A percentile compares a stretch with the other conserved stretches of the same genome.
Evolutionary conservation across 2,329 filamentous ascomycete species (phyloP).

Genomic region (Waltergamsia citrina): DNA sequence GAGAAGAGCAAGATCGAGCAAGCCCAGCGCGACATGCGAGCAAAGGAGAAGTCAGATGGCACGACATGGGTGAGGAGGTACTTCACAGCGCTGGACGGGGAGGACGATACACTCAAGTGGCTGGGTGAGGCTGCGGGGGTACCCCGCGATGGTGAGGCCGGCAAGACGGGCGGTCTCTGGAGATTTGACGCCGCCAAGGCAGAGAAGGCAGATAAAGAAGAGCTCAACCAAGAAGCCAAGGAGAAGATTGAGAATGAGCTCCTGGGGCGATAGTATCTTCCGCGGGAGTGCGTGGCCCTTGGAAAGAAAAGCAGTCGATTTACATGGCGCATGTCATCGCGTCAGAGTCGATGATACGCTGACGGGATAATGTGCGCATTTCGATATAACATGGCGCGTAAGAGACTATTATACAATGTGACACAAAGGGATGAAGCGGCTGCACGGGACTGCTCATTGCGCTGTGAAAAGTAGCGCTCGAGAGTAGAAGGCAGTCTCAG

Average conservation of each 20-base stretch:
- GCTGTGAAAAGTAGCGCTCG: too few relatives aligned
- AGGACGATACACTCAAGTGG: conserved; percentile 32
- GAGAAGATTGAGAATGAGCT: conserved; percentile 34
- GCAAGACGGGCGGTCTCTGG: conserved; percentile 54
- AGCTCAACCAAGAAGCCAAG: conserved; percentile 27
- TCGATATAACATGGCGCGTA: too few relatives aligned
- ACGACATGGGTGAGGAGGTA: conserved; percentile 75
- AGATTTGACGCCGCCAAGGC: conserved; percentile 43
- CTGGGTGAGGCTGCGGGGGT: conserved; percentile 38
- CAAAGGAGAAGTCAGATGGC: conserved; percentile 65
- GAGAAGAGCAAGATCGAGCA: conserved; percentile 91
- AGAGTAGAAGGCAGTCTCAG: too few relatives aligned
- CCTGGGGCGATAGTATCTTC: conserved; percentile 22
- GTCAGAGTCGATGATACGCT: too few relatives aligned
- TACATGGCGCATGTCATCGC: too few relatives aligned
- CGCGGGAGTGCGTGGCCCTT: not conserved
- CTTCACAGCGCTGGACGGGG: conserved; percentile 49
- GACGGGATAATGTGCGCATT: too few relatives aligned
- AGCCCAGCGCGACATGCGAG: conserved; percentile 66
- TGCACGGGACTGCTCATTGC: too few relatives aligned
- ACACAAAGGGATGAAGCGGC: too few relatives aligned
- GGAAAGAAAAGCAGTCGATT: not conserved
- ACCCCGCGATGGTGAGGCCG: conserved; percentile 40
- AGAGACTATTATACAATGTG: too few relatives aligned
- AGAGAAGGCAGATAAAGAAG: conserved; percentile 22